Evolutionary conservation across 257 asterid genomes (phyloP), one percentile per base, ranked within the genome.

Genomic region (Jaltomata sinuosa): DNA sequence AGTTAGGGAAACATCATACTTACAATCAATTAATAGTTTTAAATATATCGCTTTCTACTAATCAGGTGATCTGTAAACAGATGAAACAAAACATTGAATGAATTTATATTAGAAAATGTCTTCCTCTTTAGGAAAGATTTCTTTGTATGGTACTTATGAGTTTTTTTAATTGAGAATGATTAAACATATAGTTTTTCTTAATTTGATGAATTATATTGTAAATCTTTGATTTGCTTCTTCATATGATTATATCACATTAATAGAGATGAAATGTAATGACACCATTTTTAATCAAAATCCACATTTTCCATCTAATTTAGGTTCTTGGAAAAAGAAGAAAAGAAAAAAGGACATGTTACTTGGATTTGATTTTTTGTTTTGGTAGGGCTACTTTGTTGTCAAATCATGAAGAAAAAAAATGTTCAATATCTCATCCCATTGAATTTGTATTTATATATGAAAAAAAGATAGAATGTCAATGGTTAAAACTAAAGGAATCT

Each of bases 401-500:
- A 47, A 76, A 76, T 47, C 10, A 16, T 45, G 38, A 50, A 15
- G 3, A 8, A 0, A 27, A 15, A 27, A 49, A 15, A 49, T 11
- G 14, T 14, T 0, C 16, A 68, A 12, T 14, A 9, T 15, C 36
- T 12, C n/a, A 11, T 42, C 16, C 40, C 3, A 25, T 27, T 25
- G 25, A 25, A 27, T 76, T 47, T 76, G 10, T 76, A 49, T 49
- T 47, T 74, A 14, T 45, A 76, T 74, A 27, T 6, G n/a, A 6
- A 42, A 29, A 5, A 29, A 72, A 72, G 80, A 74, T 42, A 15
- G 40, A 16, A 76, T 47, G 40, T 3, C 62, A 49, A 27, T 76
- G 61, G 81, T 76, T 76, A 47, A 76, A 76, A 45, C 11, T 64
- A 3, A 14, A n/a, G n/a, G n/a, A n/a, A n/a, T n/a, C n/a, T n/a